Percentiles rank a stretch among this genome's conserved stretches.
Conservation (phyloP, 1,139 yeast genomes). For the Eremothecium sinecaudum region DNA sequence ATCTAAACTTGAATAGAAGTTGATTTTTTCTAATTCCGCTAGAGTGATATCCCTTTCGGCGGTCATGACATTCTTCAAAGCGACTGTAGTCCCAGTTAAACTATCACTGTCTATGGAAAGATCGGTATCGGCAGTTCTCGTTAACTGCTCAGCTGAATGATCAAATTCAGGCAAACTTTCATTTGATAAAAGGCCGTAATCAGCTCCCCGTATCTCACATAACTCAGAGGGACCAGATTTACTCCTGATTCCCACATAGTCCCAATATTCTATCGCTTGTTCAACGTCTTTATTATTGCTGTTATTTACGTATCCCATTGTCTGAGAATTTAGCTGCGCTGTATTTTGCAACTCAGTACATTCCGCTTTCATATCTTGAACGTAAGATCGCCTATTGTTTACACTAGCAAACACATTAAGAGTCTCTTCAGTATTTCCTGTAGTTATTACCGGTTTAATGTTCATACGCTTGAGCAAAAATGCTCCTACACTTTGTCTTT, state of each 20-base stretch:
- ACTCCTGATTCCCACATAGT: too few species aligned
- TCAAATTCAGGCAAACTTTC: background rate
- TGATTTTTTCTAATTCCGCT: constrained; percentile 6
- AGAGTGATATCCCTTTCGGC: constrained; percentile 1
- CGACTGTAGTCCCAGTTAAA: too few species aligned
- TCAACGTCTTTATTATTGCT: background rate
- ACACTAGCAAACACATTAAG: background rate
- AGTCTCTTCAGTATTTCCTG: background rate
- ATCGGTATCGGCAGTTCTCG: background rate
- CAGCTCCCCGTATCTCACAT: background rate
- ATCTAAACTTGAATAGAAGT: constrained; percentile 3
- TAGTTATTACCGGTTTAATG: constrained; percentile 30
- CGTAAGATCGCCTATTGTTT: background rate
- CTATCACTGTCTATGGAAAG: background rate
- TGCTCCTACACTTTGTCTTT: constrained; percentile 29
- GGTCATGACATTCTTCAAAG: background rate
- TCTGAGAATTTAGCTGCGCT: background rate
- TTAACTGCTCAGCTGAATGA: background rate
- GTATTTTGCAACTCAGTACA: background rate
- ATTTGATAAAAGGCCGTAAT: background rate
- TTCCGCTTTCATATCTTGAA: background rate
- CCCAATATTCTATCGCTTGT: background rate
- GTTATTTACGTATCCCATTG: background rate
- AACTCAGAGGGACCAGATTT: background rate
- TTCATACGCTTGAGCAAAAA: constrained; percentile 32